These are phyloP conservation scores for Brassica juncea DNA, from an alignment of 345 rosid species.

Conservation along the genomic window DNA sequence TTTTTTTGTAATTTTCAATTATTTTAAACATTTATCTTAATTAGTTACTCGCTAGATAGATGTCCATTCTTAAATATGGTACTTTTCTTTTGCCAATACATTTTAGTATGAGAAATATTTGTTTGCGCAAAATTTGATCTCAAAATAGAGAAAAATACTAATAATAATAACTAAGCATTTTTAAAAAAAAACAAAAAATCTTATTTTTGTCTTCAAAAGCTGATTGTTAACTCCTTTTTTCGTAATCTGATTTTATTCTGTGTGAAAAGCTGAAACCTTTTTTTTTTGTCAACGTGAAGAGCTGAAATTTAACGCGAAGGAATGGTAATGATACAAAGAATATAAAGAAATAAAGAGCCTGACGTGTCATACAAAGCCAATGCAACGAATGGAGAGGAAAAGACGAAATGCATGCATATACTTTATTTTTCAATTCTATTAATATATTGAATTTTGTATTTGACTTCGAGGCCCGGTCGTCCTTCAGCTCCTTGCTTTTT, in stretches of 20 bases:
- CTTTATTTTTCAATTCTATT: neutral
- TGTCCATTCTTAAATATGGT: neutral
- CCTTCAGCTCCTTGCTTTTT: slow-evolving; percentile 22
- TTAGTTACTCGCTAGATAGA: neutral
- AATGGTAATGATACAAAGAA: neutral
- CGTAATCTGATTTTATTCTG: neutral
- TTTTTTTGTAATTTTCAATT: neutral
- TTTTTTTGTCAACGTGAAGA: neutral
- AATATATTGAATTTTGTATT: slow-evolving; percentile 3
- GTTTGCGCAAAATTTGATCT: neutral
- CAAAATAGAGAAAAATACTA: neutral
- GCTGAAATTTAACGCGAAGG: neutral
- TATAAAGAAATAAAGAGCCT: slow-evolving; percentile 1
- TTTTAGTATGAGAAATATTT: too few species aligned
- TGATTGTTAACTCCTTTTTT: neutral
- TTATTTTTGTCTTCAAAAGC: neutral
- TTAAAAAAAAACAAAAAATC: neutral
- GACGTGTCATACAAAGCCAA: slow-evolving; percentile 7
- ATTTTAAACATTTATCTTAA: neutral
- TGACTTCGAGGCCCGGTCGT: slow-evolving; percentile 23
- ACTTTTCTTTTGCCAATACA: neutral
- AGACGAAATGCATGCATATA: slow-evolving; percentile 35
- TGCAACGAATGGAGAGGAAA: slow-evolving; percentile 26
- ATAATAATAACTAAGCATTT: neutral
- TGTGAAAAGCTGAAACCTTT: neutral